phyloP scores from a whole-genome alignment of 2,329 filamentous ascomycete genomes.

The Penicillium sp. region DNA sequence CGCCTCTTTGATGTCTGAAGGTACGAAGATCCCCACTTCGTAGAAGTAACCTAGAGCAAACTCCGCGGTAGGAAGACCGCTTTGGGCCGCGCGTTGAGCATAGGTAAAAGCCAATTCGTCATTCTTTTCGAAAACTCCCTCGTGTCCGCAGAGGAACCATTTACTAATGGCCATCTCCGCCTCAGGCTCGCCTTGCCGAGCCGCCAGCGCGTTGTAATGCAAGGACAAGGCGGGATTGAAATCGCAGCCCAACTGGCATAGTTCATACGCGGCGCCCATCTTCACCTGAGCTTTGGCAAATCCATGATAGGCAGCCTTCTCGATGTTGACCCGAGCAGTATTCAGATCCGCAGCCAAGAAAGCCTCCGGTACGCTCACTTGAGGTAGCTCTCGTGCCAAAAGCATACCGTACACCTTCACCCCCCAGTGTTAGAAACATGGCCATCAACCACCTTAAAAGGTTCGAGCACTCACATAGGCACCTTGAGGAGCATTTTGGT shows the following conservation, averaged over 20 bases:
- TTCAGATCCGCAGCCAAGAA: slow-evolving; percentile 66
- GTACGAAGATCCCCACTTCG: slow-evolving; percentile 89
- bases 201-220: slow-evolving; percentile 91
- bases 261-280: slow-evolving; percentile 92
- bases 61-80: slow-evolving; percentile 80
- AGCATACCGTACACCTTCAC: slow-evolving; percentile 79
- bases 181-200: slow-evolving; percentile 85
- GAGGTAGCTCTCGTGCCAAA: slow-evolving; percentile 81
- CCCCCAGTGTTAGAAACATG: neutral
- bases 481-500: slow-evolving; percentile 94
- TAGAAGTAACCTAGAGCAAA: slow-evolving; percentile 97
- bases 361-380: slow-evolving; percentile 71
- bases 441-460: neutral
- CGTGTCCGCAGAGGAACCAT: slow-evolving; percentile 96
- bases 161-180: slow-evolving; percentile 95
- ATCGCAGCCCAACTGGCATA: slow-evolving; percentile 87
- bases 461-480: slow-evolving; percentile 59
- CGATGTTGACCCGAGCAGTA: slow-evolving; percentile 77
- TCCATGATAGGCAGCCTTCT: slow-evolving; percentile 91
- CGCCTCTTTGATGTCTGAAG: slow-evolving; percentile 75
- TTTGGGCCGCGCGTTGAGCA: slow-evolving; percentile 75
- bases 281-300: slow-evolving; percentile 96
- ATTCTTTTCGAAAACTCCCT: slow-evolving; percentile 88
- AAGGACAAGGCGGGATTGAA: slow-evolving; percentile 89
- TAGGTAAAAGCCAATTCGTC: slow-evolving; percentile 90